Conservation (phyloP, 2,329 filamentous ascomycete genomes). For the Colletotrichum sojae region DNA sequence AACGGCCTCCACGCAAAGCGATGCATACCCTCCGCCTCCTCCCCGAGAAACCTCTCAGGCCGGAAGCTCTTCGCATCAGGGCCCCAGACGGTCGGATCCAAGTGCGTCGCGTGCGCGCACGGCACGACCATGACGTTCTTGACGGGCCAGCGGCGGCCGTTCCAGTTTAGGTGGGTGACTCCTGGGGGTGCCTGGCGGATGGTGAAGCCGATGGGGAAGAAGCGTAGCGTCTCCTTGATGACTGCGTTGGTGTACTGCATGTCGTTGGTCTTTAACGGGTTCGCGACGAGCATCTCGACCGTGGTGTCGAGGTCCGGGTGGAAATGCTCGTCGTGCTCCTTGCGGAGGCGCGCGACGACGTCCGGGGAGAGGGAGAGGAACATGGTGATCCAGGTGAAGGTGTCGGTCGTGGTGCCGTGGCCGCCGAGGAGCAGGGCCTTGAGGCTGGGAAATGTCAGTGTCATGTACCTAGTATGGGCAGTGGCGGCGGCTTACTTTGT, state of each 20-base stretch:
- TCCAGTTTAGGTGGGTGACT: constrained; percentile 53
- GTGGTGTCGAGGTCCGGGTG: constrained; percentile 49
- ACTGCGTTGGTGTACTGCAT: constrained; percentile 66
- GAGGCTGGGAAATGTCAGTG: constrained; percentile 40
- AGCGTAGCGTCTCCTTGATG: constrained; percentile 67
- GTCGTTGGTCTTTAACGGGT: constrained; percentile 62
- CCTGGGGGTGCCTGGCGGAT: constrained; percentile 51
- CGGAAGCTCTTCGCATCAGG: constrained; percentile 52
- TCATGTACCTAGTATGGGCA: no score
- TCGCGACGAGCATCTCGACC: constrained; percentile 53
- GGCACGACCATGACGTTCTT: constrained; percentile 47
- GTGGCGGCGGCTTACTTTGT: no score
- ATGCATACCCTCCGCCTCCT: constrained; percentile 31
- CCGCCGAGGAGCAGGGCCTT: constrained; percentile 47
- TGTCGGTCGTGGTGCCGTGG: constrained; percentile 46
- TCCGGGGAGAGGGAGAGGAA: constrained; percentile 44
- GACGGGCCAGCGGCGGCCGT: constrained; percentile 55
- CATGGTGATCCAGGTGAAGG: constrained; percentile 41
- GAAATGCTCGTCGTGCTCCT: constrained; percentile 46
- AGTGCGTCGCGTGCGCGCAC: constrained; percentile 47
- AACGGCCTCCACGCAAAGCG: constrained; percentile 48
- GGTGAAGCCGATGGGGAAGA: constrained; percentile 64
- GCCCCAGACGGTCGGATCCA: constrained; percentile 53
- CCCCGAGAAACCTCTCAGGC: constrained; percentile 56
- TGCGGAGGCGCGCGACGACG: constrained; percentile 41